phyloP scores from a whole-genome alignment of 495 filamentous ascomycete species.

The Margaritispora aquatica region DNA sequence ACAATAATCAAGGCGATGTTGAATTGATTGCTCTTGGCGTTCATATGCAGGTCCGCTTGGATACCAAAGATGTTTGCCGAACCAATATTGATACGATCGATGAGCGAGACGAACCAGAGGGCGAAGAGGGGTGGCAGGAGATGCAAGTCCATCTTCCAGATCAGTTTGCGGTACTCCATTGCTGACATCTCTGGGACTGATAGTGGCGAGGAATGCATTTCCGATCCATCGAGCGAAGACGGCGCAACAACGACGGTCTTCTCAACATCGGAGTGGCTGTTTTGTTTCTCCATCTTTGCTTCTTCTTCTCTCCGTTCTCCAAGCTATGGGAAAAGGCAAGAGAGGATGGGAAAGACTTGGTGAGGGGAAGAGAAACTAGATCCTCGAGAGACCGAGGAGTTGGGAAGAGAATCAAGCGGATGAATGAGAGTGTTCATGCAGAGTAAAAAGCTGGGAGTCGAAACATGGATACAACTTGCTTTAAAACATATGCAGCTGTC shows the following conservation, averaged over 20 bases:
- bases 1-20: constrained; percentile 47
- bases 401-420: too few species aligned
- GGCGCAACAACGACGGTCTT: neutral
- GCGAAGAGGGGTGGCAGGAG: constrained; percentile 19
- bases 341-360: neutral
- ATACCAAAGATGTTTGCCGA: constrained; percentile 49
- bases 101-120: constrained; percentile 20
- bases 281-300: constrained; percentile 4
- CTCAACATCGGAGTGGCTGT: neutral
- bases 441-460: neutral
- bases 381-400: too few species aligned
- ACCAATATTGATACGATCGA: constrained; percentile 44
- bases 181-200: neutral
- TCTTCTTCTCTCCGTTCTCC: too few species aligned
- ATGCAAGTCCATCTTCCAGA: constrained; percentile 21
- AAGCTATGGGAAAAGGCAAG: neutral
- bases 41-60: constrained; percentile 45
- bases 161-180: constrained; percentile 13
- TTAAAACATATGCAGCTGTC: neutral
- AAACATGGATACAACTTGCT: neutral
- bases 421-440: too few species aligned
- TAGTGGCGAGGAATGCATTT: neutral
- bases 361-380: too few species aligned
- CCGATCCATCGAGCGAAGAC: neutral
- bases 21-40: constrained; percentile 27